Percentiles rank a stretch among this genome's conserved stretches.
phyloP scores from a whole-genome alignment of 2,329 filamentous ascomycete species.

The Talaromyces marneffei region DNA sequence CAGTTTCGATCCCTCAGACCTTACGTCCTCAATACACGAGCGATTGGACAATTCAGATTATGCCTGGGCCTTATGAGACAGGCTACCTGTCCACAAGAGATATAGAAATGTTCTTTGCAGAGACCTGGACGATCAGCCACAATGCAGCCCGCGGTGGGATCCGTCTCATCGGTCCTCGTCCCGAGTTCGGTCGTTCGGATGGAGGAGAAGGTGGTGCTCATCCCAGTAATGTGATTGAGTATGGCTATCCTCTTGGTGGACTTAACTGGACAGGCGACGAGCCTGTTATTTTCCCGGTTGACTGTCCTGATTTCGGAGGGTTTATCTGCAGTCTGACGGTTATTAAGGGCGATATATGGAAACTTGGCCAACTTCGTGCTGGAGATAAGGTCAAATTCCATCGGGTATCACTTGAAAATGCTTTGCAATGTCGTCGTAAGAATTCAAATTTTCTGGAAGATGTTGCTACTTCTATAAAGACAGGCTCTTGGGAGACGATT shows the following conservation, averaged over 20 bases:
- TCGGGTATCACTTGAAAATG: slow-evolving; percentile 48
- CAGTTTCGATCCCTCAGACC: slow-evolving; percentile 28
- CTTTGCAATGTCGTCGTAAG: slow-evolving; percentile 24
- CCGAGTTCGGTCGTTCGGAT: slow-evolving; percentile 51
- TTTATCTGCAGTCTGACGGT: slow-evolving; percentile 54
- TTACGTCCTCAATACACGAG: slow-evolving; percentile 47
- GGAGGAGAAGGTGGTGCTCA: slow-evolving; percentile 61
- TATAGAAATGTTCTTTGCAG: slow-evolving; percentile 48
- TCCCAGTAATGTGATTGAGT: slow-evolving; percentile 55
- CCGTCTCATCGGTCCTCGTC: slow-evolving; percentile 54
- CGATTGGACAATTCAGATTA: slow-evolving; percentile 49
- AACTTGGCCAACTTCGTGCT: slow-evolving; percentile 56
- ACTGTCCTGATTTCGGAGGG: slow-evolving; percentile 57
- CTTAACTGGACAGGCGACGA: slow-evolving; percentile 57
- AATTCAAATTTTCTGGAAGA: slow-evolving; percentile 41
- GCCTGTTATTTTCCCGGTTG: slow-evolving; percentile 48
- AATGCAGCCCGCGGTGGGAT: slow-evolving; percentile 58
- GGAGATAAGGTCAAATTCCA: slow-evolving; percentile 51
- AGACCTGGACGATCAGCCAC: slow-evolving; percentile 30
- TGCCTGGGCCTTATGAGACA: slow-evolving; percentile 53
- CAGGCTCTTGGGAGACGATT: not conserved
- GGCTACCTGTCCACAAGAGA: slow-evolving; percentile 49
- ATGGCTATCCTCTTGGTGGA: slow-evolving; percentile 54
- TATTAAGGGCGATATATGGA: slow-evolving; percentile 55
- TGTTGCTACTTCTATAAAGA: not conserved